These are phyloP conservation scores for Pythium coloratum DNA, from an alignment of 352 stramenopile species.

Conservation along the genomic window DNA sequence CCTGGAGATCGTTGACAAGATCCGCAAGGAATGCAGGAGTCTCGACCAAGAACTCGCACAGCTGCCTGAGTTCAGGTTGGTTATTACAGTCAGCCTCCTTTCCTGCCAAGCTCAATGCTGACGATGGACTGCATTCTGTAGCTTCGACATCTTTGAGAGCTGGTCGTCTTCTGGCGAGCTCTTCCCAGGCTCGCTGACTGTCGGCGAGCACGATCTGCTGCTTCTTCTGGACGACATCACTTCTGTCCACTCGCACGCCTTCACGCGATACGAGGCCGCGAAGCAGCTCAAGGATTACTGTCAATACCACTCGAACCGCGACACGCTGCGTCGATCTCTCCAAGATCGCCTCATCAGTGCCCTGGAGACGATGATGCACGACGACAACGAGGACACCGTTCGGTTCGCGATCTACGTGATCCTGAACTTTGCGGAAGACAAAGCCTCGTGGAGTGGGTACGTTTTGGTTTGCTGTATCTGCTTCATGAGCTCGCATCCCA, in stretches of 20 bases:
- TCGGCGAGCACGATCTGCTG: conserved; percentile 53
- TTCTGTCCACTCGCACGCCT: conserved; percentile 39
- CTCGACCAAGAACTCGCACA: conserved; percentile 65
- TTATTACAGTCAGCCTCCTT: not conserved
- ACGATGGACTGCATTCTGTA: conserved; percentile 21
- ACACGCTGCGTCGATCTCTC: conserved; percentile 34
- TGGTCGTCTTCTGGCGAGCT: conserved; percentile 54
- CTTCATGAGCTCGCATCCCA: not conserved
- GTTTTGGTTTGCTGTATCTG: conserved; percentile 5
- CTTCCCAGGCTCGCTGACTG: conserved; percentile 40
- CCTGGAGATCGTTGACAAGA: conserved; percentile 59
- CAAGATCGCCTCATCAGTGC: conserved; percentile 53
- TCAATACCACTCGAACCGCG: conserved; percentile 51
- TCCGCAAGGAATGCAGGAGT: conserved; percentile 55
- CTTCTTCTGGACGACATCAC: conserved; percentile 63
- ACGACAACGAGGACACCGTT: conserved; percentile 73
- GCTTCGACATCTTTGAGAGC: conserved; percentile 69
- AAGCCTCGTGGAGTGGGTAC: conserved; percentile 31
- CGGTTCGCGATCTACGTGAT: conserved; percentile 77
- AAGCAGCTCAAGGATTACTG: conserved; percentile 81
- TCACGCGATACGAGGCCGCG: conserved; percentile 63
- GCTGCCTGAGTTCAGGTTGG: conserved; percentile 65
- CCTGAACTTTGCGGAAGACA: conserved; percentile 64
- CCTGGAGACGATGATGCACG: conserved; percentile 63
- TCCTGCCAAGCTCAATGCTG: conserved; percentile 12